Conservation (phyloP, 1,284 basidiomycete species). For the Ustilago lituana region DNA sequence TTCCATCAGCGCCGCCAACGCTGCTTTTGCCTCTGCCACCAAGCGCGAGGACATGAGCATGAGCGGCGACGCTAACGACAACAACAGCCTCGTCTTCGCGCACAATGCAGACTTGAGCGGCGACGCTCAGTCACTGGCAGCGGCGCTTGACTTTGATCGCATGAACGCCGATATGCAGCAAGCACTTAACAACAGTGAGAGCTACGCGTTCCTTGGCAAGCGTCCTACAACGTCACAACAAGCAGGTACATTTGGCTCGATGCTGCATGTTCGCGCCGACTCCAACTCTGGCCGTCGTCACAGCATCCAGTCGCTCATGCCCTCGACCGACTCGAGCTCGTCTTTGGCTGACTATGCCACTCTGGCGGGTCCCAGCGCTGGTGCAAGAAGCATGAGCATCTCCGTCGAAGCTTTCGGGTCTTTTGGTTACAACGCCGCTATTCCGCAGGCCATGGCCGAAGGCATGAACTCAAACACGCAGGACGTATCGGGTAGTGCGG, state of each 20-base stretch:
- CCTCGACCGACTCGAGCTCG: slow-evolving; percentile 32
- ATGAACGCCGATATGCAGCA: slow-evolving; percentile 34
- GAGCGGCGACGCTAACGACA: slow-evolving; percentile 9
- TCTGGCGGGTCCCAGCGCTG: slow-evolving; percentile 14
- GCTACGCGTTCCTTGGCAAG: slow-evolving; percentile 28
- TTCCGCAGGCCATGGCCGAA: slow-evolving; percentile 15
- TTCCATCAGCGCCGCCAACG: slow-evolving; percentile 48
- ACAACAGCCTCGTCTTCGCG: slow-evolving; percentile 22
- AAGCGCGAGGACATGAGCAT: slow-evolving; percentile 17
- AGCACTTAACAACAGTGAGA: slow-evolving; percentile 10
- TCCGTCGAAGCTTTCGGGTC: slow-evolving; percentile 29
- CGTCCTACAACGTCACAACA: slow-evolving; percentile 27
- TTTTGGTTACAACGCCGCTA: slow-evolving; percentile 13
- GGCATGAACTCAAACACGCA: slow-evolving; percentile 10
- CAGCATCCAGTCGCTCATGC: slow-evolving; percentile 57
- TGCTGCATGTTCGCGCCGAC: slow-evolving; percentile 33
- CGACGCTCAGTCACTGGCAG: slow-evolving; percentile 32
- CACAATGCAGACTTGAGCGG: slow-evolving; percentile 36
- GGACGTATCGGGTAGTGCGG: slow-evolving; percentile 33
- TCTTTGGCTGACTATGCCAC: slow-evolving; percentile 26
- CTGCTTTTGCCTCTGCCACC: slow-evolving; percentile 45
- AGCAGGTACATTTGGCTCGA: slow-evolving; percentile 5
- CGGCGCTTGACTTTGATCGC: slow-evolving; percentile 44
- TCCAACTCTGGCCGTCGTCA: slow-evolving; percentile 51
- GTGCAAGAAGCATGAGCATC: slow-evolving; percentile 39